These are phyloP conservation scores for Colletotrichum nymphaeae DNA, from an alignment of 2,329 filamentous ascomycete genomes.

Conservation along the genomic window DNA sequence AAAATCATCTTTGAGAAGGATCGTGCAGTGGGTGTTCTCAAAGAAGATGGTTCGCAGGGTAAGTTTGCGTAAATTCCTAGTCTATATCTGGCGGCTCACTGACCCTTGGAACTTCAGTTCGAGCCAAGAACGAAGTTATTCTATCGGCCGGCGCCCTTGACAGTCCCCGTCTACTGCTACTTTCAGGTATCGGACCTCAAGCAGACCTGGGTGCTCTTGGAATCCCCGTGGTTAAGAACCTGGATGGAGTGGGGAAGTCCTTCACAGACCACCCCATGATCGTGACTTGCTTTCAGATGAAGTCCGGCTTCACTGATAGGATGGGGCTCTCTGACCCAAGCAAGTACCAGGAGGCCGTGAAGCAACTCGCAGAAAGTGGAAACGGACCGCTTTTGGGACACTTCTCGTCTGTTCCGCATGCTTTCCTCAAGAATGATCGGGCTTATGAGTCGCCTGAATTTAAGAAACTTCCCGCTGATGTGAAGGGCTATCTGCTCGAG, in stretches of 20 bases:
- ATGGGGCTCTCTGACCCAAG: constrained; percentile 7
- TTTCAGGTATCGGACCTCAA: neutral
- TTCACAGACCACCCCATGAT: constrained; percentile 37
- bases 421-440: constrained; percentile 20
- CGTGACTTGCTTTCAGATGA: constrained; percentile 31
- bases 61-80: accelerated
- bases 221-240: constrained; percentile 6
- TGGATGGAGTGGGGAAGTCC: neutral
- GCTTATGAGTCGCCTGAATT: constrained; percentile 12
- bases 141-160: constrained; percentile 75
- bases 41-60: constrained; percentile 15
- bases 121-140: constrained; percentile 73
- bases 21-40: constrained; percentile 68
- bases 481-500: neutral
- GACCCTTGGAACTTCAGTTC: neutral
- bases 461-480: neutral
- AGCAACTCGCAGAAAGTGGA: constrained; percentile 2
- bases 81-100: accelerated
- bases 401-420: constrained; percentile 24
- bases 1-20: constrained; percentile 78
- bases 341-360: constrained; percentile 18
- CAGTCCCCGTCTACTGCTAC: constrained; percentile 60
- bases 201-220: neutral
- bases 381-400: constrained; percentile 12
- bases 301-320: constrained; percentile 17